These are phyloP conservation scores for Rutstroemia sp. DNA, from an alignment of 2,329 filamentous ascomycete species.

Conservation along the genomic window DNA sequence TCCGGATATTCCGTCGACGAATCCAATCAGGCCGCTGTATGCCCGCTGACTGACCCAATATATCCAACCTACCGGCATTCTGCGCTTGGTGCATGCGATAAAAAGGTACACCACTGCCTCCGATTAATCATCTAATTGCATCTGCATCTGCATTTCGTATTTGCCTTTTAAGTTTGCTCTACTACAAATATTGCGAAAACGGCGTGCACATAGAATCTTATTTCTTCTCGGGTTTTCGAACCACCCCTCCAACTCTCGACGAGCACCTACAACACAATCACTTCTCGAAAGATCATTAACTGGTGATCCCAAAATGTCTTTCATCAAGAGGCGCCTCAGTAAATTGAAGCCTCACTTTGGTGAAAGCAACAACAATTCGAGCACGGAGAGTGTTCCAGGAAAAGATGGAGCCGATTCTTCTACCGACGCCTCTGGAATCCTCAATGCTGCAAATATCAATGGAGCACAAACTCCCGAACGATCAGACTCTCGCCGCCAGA, in stretches of 20 bases:
- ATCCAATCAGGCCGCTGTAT: neutral
- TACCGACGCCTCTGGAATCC: neutral
- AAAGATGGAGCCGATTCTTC: constrained; percentile 5
- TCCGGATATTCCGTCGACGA: neutral
- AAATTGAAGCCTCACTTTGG: constrained; percentile 18
- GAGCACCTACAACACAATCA: neutral
- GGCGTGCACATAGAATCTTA: too few relatives aligned
- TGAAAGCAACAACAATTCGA: constrained; percentile 5
- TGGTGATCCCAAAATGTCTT: constrained; percentile 18
- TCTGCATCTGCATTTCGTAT: neutral
- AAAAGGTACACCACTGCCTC: neutral
- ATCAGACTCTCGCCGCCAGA: constrained; percentile 16
- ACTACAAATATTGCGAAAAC: neutral
- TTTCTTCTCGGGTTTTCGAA: too few relatives aligned
- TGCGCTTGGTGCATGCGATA: neutral
- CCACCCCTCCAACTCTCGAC: too few relatives aligned
- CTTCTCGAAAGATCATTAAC: neutral
- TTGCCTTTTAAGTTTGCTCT: neutral
- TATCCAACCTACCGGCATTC: neutral
- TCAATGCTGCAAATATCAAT: neutral
- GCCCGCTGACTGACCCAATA: neutral
- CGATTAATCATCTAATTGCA: neutral
- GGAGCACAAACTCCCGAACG: constrained; percentile 9
- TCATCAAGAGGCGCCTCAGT: constrained; percentile 25
- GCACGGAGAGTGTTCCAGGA: constrained; percentile 10